Percentiles rank a stretch among this genome's conserved stretches.
phyloP scores from a whole-genome alignment of 2,329 filamentous ascomycete species.

The Fusarium neocosmosporiellum region DNA sequence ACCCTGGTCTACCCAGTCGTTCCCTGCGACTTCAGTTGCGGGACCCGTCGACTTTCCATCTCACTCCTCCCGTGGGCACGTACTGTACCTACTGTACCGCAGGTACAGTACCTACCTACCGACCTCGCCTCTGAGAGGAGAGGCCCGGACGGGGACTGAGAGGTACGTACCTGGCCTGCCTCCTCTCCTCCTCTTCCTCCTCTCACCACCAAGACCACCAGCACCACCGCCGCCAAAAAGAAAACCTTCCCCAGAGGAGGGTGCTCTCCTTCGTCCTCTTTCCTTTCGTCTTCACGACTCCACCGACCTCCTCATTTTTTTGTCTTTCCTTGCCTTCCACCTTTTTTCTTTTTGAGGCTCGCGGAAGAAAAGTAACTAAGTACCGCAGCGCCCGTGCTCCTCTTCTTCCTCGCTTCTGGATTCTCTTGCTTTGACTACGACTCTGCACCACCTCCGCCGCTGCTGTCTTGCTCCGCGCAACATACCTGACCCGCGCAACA shows the following conservation, averaged over 20 bases:
- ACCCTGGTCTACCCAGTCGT: slow-evolving; percentile 40
- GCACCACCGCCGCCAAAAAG: slow-evolving; percentile 48
- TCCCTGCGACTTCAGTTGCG: slow-evolving; percentile 34
- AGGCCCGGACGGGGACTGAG: background rate
- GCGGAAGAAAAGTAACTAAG: background rate
- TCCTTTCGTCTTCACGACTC: slow-evolving; percentile 44
- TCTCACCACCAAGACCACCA: slow-evolving; percentile 48
- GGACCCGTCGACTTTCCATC: slow-evolving; percentile 30
- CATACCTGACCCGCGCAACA: slow-evolving; percentile 29
- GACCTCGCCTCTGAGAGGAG: slow-evolving; percentile 7
- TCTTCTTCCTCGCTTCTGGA: background rate
- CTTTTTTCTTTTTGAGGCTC: slow-evolving; percentile 40
- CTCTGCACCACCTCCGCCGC: slow-evolving; percentile 9
- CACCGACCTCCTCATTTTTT: slow-evolving; percentile 32
- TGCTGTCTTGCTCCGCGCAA: slow-evolving; percentile 5
- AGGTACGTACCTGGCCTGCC: slow-evolving; percentile 46
- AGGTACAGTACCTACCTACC: slow-evolving; percentile 16
- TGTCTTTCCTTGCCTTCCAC: slow-evolving; percentile 45
- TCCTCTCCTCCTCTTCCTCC: slow-evolving; percentile 39
- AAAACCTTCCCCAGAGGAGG: slow-evolving; percentile 47
- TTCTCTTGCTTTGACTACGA: background rate
- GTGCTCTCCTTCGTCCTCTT: slow-evolving; percentile 40
- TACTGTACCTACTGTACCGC: slow-evolving; percentile 36
- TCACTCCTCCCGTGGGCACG: slow-evolving; percentile 27
- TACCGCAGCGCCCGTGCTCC: background rate